Evolutionary conservation across 2,329 filamentous ascomycete genomes (phyloP).

Genomic region (Aspergillus sojae): DNA sequence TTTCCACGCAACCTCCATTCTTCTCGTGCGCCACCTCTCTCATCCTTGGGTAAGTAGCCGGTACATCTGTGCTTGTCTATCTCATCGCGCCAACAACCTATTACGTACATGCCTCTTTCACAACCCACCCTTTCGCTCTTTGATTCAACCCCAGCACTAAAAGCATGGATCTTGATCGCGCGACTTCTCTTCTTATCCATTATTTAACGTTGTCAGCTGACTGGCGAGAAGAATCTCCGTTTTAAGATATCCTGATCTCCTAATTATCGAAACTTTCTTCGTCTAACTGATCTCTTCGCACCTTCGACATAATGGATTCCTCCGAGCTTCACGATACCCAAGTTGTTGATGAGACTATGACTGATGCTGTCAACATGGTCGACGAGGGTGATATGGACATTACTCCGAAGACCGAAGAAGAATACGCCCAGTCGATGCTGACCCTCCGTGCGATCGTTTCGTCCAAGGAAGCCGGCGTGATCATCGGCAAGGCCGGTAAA

Average conservation of each 20-base stretch:
- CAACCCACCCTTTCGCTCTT: not conserved
- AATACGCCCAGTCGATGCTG: slow-evolving; percentile 89
- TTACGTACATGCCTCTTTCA: not conserved
- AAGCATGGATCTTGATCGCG: slow-evolving; percentile 3
- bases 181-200: not conserved
- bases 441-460: slow-evolving; percentile 97
- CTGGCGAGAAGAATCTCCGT: not conserved
- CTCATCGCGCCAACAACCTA: not conserved
- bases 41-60: slow-evolving; percentile 6
- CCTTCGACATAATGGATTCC: slow-evolving; percentile 58
- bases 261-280: slow-evolving; percentile 1
- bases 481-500: slow-evolving; percentile 98
- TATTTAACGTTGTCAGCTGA: not conserved
- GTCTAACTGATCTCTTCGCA: slow-evolving; percentile 1
- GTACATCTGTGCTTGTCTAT: not conserved
- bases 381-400: slow-evolving; percentile 72
- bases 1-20: not conserved
- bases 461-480: slow-evolving; percentile 97
- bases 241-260: not conserved
- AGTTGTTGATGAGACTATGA: slow-evolving; percentile 63
- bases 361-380: slow-evolving; percentile 67
- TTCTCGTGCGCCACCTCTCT: slow-evolving; percentile 1
- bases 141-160: not conserved
- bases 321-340: slow-evolving; percentile 59
- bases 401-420: slow-evolving; percentile 89